Evolutionary conservation across 164 flowering plant species (phyloP).

Genomic region (Hamamelis virginiana): DNA sequence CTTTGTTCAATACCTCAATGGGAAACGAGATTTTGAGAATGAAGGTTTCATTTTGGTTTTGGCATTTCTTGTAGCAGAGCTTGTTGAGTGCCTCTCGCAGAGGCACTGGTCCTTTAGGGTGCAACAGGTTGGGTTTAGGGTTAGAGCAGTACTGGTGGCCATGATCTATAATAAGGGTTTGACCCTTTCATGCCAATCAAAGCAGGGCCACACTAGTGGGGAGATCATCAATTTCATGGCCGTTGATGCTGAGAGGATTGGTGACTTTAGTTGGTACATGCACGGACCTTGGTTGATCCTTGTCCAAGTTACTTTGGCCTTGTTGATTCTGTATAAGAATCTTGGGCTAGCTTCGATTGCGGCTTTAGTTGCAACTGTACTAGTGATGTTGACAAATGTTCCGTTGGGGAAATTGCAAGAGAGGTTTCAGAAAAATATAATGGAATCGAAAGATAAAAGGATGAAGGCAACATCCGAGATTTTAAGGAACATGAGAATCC

Average conservation of each 20-base stretch:
- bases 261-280: slow-evolving; percentile 39
- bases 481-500: slow-evolving; percentile 55
- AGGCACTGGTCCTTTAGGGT: slow-evolving; percentile 62
- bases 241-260: slow-evolving; percentile 56
- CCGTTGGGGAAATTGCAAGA: slow-evolving; percentile 45
- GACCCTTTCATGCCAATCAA: slow-evolving; percentile 31
- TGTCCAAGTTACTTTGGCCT: slow-evolving; percentile 40
- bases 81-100: slow-evolving; percentile 57
- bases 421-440: slow-evolving; percentile 41
- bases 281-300: slow-evolving; percentile 45
- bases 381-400: slow-evolving; percentile 41
- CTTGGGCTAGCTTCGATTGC: slow-evolving; percentile 37
- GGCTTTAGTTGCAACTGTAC: slow-evolving; percentile 30
- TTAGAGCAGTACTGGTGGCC: slow-evolving; percentile 28
- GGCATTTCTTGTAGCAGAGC: slow-evolving; percentile 53
- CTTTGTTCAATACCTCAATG: no score
- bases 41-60: slow-evolving; percentile 57
- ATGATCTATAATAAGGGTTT: slow-evolving; percentile 37
- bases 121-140: slow-evolving; percentile 28
- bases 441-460: slow-evolving; percentile 52
- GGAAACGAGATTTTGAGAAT: no score
- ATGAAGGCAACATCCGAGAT: slow-evolving; percentile 56
- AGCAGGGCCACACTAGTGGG: slow-evolving; percentile 37
- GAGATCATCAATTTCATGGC: slow-evolving; percentile 55
- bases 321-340: slow-evolving; percentile 36